Evolutionary conservation across 192 early-diverging fungal genomes (phyloP).

Genomic region (Coemansia sp.): DNA sequence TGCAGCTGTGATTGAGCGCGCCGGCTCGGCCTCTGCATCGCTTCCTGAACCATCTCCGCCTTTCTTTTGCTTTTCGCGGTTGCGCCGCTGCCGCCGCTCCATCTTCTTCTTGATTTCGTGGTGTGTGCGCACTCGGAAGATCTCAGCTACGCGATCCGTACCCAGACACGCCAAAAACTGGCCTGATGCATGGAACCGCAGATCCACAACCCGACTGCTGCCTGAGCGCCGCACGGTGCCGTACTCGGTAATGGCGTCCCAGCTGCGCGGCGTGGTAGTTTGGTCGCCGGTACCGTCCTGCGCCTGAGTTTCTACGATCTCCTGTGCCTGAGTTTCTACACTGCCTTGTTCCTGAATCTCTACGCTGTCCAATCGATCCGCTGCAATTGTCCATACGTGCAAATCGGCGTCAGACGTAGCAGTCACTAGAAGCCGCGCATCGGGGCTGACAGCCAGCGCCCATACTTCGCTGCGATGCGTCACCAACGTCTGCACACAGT

Average conservation of each 20-base stretch:
- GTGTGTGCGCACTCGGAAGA: constrained; percentile 75
- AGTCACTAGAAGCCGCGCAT: constrained; percentile 71
- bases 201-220: constrained; percentile 74
- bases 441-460: constrained; percentile 71
- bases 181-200: constrained; percentile 78
- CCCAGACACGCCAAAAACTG: constrained; percentile 78
- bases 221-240: constrained; percentile 79
- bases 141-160: constrained; percentile 77
- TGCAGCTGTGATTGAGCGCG: constrained; percentile 57
- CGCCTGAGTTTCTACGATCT: background rate
- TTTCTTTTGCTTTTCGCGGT: constrained; percentile 69
- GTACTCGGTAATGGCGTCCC: constrained; percentile 70
- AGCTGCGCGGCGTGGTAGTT: constrained; percentile 11
- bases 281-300: constrained; percentile 19
- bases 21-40: constrained; percentile 24
- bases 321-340: no score
- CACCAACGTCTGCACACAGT: constrained; percentile 92
- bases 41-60: constrained; percentile 27
- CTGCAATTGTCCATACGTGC: constrained; percentile 85
- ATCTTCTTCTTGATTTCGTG: constrained; percentile 86
- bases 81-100: constrained; percentile 73
- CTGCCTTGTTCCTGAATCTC: background rate
- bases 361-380: constrained; percentile 19
- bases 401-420: constrained; percentile 84
- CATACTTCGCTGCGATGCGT: constrained; percentile 94